Evolutionary conservation across 1,139 yeast species (phyloP).

Genomic region (Tardiomyces digboiensis): DNA sequence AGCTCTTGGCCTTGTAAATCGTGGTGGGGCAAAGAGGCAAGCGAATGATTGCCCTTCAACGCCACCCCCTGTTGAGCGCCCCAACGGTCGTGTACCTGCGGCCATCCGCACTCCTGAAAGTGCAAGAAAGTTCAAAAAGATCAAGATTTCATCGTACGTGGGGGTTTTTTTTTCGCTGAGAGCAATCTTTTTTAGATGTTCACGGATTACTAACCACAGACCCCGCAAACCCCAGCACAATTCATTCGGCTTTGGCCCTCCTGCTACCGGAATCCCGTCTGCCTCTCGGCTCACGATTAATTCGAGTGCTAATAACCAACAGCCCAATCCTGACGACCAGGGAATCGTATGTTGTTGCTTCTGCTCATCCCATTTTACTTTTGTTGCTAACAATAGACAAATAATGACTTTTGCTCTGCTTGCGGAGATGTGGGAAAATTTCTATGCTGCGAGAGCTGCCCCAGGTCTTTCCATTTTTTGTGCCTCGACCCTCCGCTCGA

Average conservation of each 20-base stretch:
- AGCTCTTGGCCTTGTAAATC: conserved; percentile 9
- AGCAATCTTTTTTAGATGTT: neutral
- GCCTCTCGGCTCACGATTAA: neutral
- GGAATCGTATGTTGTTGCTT: neutral
- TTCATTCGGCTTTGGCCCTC: conserved; percentile 10
- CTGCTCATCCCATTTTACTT: neutral
- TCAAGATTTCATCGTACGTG: conserved; percentile 11
- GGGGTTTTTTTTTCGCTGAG: neutral
- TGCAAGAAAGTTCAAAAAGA: conserved; percentile 12
- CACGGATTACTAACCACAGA: conserved; percentile 4
- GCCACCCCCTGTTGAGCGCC: neutral
- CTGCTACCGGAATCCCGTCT: neutral
- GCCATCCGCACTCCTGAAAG: conserved; percentile 3
- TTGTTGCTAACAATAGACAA: conserved; percentile 25
- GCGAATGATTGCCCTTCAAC: neutral
- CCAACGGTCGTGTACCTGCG: neutral
- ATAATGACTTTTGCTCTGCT: conserved; percentile 82
- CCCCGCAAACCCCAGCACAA: conserved; percentile 10
- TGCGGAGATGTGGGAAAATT: conserved; percentile 88
- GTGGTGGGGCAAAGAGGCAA: neutral
- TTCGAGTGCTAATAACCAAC: neutral
- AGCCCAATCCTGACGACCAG: neutral
- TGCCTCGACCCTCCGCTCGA: conserved; percentile 90
- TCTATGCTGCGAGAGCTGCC: conserved; percentile 90
- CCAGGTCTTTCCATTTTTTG: conserved; percentile 81